phyloP scores from a whole-genome alignment of 2,329 filamentous ascomycete species.

The Cadophora malorum region DNA sequence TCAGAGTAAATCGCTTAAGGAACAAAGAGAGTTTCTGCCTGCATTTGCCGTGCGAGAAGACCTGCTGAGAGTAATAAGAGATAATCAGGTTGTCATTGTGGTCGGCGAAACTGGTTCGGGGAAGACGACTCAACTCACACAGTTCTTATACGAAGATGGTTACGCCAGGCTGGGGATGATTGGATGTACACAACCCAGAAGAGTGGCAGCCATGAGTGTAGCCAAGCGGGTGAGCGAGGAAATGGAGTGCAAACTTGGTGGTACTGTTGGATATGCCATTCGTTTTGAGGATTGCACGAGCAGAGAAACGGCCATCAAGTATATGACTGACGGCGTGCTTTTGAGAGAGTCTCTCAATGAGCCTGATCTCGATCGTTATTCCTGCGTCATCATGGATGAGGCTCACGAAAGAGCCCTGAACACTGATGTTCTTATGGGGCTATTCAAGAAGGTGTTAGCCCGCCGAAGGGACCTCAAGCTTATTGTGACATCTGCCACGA shows the following conservation, averaged over 20 bases:
- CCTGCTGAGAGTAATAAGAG: conserved; percentile 85
- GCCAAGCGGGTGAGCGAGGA: conserved; percentile 98
- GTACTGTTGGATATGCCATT: conserved; percentile 92
- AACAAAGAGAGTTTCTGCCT: conserved; percentile 91
- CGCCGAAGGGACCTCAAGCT: conserved; percentile 90
- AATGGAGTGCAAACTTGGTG: conserved; percentile 92
- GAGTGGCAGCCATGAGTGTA: conserved; percentile 98
- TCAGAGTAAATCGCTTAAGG: conserved; percentile 84
- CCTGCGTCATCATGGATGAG: conserved; percentile 99
- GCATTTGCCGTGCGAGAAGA: conserved; percentile 97
- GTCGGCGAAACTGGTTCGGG: conserved; percentile 97
- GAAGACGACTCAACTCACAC: conserved; percentile 96
- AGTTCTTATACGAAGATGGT: conserved; percentile 95
- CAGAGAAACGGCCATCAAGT: conserved; percentile 95
- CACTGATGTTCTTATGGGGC: conserved; percentile 94
- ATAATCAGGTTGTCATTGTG: conserved; percentile 97
- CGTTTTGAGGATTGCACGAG: conserved; percentile 98
- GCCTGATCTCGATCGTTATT: conserved; percentile 92
- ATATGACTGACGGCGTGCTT: conserved; percentile 98
- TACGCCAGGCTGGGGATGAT: conserved; percentile 90
- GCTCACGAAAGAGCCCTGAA: conserved; percentile 96
- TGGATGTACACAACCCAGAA: conserved; percentile 92
- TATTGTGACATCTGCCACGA: conserved; percentile 97
- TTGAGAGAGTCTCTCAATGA: conserved; percentile 93
- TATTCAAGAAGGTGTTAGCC: conserved; percentile 96